Evolutionary conservation across 2,329 filamentous ascomycete species (phyloP).

Genomic region (Colletotrichum siamense): DNA sequence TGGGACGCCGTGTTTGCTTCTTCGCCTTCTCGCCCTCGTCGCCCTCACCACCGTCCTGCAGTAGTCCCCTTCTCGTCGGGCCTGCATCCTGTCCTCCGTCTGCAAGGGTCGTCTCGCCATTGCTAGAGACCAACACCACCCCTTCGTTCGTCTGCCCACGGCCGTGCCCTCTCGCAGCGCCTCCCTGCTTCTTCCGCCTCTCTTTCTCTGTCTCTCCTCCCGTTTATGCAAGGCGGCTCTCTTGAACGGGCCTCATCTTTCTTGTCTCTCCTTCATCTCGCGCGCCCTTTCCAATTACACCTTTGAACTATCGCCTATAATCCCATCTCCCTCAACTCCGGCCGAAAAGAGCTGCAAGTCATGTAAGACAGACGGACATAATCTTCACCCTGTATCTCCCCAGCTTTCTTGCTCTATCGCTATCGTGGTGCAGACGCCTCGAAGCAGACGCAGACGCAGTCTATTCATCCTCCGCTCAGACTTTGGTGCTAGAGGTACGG

Average conservation of each 20-base stretch:
- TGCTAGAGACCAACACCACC: background rate
- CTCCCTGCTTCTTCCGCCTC: slow-evolving; percentile 14
- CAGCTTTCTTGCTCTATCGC: background rate
- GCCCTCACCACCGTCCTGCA: background rate
- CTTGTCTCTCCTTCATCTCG: slow-evolving; percentile 12
- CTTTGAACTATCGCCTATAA: background rate
- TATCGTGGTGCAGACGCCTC: background rate
- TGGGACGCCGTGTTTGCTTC: slow-evolving; percentile 11
- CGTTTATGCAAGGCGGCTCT: slow-evolving; percentile 11
- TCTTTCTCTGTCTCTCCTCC: slow-evolving; percentile 13
- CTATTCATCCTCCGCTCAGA: background rate
- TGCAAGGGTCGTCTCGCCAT: slow-evolving; percentile 13
- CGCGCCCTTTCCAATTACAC: background rate
- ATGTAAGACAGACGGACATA: slow-evolving; percentile 6
- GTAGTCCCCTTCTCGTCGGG: background rate
- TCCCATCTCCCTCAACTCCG: slow-evolving; percentile 10
- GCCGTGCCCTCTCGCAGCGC: background rate
- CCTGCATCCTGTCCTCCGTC: background rate
- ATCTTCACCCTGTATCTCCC: background rate
- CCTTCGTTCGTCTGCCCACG: background rate
- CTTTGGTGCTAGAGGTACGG: background rate
- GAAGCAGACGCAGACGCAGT: background rate
- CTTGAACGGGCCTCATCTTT: background rate
- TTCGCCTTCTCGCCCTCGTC: background rate
- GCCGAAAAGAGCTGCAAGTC: slow-evolving; percentile 4